Conservation (phyloP, 257 asterid genomes). For the Solanum gracilifrons region DNA sequence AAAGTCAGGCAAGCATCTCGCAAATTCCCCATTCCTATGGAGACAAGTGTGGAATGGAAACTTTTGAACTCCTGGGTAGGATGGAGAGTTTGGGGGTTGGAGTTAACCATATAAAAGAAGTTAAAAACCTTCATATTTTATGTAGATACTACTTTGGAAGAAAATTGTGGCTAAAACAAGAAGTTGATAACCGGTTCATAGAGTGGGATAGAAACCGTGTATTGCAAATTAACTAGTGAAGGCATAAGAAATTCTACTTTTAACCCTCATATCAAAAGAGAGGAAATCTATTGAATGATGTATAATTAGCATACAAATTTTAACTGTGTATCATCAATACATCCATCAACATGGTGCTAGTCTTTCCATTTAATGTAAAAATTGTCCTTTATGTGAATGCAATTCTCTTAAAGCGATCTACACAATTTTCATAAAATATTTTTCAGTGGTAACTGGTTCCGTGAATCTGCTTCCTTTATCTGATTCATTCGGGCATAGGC, state of each 20-base stretch:
- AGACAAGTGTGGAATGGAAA: not conserved
- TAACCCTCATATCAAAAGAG: not conserved
- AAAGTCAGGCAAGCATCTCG: not conserved
- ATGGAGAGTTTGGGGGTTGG: not conserved
- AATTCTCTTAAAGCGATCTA: not conserved
- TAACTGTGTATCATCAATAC: not conserved
- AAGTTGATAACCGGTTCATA: not conserved
- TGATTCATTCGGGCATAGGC: not conserved
- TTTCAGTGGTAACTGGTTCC: not conserved
- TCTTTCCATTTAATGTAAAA: not conserved
- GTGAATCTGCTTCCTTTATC: not conserved
- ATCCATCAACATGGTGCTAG: not conserved
- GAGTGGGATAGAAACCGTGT: not conserved
- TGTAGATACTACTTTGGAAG: not conserved
- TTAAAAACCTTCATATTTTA: not conserved
- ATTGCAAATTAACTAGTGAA: not conserved
- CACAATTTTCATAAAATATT: not conserved
- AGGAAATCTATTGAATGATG: not conserved
- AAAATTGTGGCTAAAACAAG: not conserved
- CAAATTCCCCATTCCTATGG: not conserved
- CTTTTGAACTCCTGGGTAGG: not conserved
- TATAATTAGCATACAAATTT: not conserved
- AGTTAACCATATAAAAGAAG: not conserved
- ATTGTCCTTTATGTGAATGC: not conserved
- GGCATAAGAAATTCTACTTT: not conserved